Percentiles rank a stretch among this genome's conserved stretches.
Evolutionary conservation across 2,329 filamentous ascomycete genomes (phyloP).

Genomic region (Trichoderma pleuroti): DNA sequence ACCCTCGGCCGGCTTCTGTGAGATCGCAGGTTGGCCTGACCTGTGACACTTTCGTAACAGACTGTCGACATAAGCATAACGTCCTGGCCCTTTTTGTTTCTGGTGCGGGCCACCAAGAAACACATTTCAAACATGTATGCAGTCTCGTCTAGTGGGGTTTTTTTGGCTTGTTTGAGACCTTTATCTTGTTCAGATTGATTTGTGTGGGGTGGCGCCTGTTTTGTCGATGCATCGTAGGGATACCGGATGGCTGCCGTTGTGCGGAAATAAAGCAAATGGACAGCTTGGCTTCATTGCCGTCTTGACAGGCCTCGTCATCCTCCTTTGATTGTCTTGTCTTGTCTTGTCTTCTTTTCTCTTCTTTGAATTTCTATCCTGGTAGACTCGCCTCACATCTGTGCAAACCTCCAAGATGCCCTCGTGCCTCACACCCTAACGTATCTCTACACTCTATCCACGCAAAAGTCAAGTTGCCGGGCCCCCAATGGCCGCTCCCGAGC

Average conservation of each 20-base stretch:
- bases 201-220: background rate
- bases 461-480: background rate
- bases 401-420: background rate
- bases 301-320: background rate
- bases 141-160: background rate
- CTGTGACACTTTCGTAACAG: slow-evolving; percentile 29
- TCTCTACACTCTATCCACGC: background rate
- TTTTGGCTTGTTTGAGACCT: background rate
- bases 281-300: background rate
- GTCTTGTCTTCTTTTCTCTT: background rate
- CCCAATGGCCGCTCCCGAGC: background rate
- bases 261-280: background rate
- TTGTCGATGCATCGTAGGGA: background rate
- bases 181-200: background rate
- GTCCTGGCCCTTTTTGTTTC: slow-evolving; percentile 21
- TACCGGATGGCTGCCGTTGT: background rate
- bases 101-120: slow-evolving; percentile 9
- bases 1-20: slow-evolving; percentile 16
- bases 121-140: slow-evolving; percentile 12
- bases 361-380: background rate
- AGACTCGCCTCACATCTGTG: background rate
- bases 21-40: slow-evolving; percentile 29
- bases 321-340: background rate
- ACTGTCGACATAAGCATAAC: slow-evolving; percentile 23
- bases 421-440: background rate